Conservation (phyloP, 2,329 filamentous ascomycete genomes). For the Trichophaea hybrida region DNA sequence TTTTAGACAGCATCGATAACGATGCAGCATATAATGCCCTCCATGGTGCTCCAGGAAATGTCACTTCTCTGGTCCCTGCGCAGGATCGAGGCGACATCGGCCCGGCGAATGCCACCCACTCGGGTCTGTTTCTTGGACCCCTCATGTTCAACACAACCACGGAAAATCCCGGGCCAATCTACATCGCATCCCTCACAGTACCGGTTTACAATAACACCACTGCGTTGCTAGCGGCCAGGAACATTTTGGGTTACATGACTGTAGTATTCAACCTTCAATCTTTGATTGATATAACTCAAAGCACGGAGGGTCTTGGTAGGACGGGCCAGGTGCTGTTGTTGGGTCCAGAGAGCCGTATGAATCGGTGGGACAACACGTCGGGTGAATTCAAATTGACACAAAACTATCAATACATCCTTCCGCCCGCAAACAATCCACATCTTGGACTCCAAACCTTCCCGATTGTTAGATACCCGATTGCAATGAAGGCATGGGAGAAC, state of each 20-base stretch:
- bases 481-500: background rate
- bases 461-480: background rate
- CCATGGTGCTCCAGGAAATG: background rate
- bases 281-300: slow-evolving; percentile 24
- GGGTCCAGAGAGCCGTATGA: slow-evolving; percentile 21
- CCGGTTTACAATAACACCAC: slow-evolving; percentile 55
- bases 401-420: background rate
- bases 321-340: slow-evolving; percentile 26
- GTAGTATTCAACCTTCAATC: slow-evolving; percentile 51
- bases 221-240: slow-evolving; percentile 28
- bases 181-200: slow-evolving; percentile 65
- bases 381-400: background rate
- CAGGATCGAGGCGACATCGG: background rate
- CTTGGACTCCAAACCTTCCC: background rate
- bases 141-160: slow-evolving; percentile 46
- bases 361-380: slow-evolving; percentile 20
- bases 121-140: slow-evolving; percentile 61
- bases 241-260: slow-evolving; percentile 69
- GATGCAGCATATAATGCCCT: background rate
- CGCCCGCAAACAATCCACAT: background rate
- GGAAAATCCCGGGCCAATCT: slow-evolving; percentile 39
- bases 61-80: background rate
- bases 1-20: background rate
- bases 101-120: slow-evolving; percentile 23
- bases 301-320: slow-evolving; percentile 23